Conservation (phyloP, 352 stramenopile species). For the Achlya hypogyna region DNA sequence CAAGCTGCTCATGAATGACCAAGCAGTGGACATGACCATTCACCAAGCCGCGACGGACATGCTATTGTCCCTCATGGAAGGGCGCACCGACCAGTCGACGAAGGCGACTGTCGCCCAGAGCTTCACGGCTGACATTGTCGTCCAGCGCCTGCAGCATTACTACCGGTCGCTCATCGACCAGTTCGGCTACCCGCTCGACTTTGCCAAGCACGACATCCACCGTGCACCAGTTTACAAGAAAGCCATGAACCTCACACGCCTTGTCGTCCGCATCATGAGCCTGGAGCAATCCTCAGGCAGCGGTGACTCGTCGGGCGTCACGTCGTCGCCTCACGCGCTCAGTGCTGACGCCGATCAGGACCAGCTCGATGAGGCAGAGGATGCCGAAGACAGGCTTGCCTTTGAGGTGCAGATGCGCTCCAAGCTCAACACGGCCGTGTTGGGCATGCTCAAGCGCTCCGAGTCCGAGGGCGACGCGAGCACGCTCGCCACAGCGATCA, state of each 20-base stretch:
- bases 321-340: neutral
- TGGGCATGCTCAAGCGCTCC: neutral
- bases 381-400: neutral
- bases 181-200: neutral
- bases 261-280: conserved; percentile 19
- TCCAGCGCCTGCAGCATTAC: conserved; percentile 1
- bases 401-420: conserved; percentile 1
- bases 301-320: neutral
- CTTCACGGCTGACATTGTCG: neutral
- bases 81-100: neutral
- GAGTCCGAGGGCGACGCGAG: neutral
- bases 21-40: neutral
- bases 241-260: conserved; percentile 7
- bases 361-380: neutral
- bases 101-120: conserved; percentile 2
- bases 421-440: neutral
- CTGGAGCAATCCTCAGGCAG: conserved; percentile 6
- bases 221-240: neutral
- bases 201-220: conserved; percentile 17
- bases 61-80: conserved; percentile 19
- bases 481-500: neutral
- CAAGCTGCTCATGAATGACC: conserved; percentile 7
- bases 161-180: neutral
- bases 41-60: conserved; percentile 11
- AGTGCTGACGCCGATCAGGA: conserved; percentile 5